Conservation (phyloP, 2,329 filamentous ascomycete genomes). For the Scolecobasidium constrictum region DNA sequence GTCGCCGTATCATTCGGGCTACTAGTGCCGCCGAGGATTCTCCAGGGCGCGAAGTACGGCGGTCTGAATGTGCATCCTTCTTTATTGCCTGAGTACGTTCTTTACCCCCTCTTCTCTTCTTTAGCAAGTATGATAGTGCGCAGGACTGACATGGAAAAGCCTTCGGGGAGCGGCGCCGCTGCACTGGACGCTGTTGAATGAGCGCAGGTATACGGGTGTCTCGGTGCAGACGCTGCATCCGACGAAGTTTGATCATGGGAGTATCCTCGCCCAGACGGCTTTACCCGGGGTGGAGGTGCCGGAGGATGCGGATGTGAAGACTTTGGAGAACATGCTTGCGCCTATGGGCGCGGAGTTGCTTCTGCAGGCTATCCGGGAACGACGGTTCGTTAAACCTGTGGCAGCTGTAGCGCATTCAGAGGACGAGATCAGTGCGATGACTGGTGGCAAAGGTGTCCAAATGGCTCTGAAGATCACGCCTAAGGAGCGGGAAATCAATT, state of each 20-base stretch:
- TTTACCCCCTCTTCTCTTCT: no score
- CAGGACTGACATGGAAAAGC: conserved; percentile 28
- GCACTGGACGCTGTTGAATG: conserved; percentile 66
- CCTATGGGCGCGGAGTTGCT: conserved; percentile 27
- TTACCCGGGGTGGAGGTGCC: conserved; percentile 40
- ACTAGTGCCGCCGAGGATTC: conserved; percentile 68
- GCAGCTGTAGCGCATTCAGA: conserved; percentile 18
- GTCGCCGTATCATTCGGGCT: conserved; percentile 92
- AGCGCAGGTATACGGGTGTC: conserved; percentile 55
- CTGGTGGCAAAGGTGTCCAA: conserved; percentile 15
- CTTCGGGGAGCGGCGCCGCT: conserved; percentile 80
- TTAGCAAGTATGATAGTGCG: background rate
- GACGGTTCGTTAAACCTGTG: conserved; percentile 18
- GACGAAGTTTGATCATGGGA: conserved; percentile 65
- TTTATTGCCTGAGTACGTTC: conserved; percentile 63
- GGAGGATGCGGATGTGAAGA: conserved; percentile 17
- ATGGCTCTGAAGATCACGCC: conserved; percentile 62
- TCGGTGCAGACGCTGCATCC: conserved; percentile 80
- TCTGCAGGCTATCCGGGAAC: background rate
- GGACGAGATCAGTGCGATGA: conserved; percentile 11
- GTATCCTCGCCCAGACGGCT: conserved; percentile 56
- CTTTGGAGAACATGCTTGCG: background rate
- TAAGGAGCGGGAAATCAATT: conserved; percentile 1
- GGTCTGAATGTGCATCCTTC: conserved; percentile 93
- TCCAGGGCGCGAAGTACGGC: conserved; percentile 62